phyloP scores from a whole-genome alignment of 306 rosid species.

The Malus fusca region DNA sequence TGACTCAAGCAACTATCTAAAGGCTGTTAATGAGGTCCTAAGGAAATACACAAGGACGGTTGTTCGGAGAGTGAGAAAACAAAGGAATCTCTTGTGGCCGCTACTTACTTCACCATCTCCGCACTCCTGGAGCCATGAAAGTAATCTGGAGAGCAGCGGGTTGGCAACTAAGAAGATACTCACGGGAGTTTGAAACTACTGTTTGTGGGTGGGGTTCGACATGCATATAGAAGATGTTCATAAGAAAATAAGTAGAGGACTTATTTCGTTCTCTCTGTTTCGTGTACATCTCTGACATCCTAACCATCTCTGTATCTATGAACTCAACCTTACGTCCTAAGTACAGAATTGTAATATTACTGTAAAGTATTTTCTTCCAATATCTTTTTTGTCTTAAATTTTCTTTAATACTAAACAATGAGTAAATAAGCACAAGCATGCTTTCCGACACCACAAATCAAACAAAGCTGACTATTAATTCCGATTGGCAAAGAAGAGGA shows the following conservation, averaged over 20 bases:
- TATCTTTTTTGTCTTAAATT: not conserved
- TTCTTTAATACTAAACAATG: not conserved
- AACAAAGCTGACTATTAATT: not conserved
- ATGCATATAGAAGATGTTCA: not conserved
- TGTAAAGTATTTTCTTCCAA: not conserved
- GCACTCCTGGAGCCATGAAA: constrained; percentile 56
- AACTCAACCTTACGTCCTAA: not conserved
- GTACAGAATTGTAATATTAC: not conserved
- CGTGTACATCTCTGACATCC: not conserved
- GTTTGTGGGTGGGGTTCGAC: not conserved
- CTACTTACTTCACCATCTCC: constrained; percentile 57
- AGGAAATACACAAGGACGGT: constrained; percentile 35
- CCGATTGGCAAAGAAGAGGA: not conserved
- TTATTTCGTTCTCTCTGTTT: not conserved
- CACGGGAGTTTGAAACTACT: constrained; percentile 34
- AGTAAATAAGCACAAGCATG: not conserved
- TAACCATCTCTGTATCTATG: constrained; percentile 1
- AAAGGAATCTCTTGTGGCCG: constrained; percentile 52
- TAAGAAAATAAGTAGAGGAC: constrained; percentile 5
- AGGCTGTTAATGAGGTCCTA: constrained; percentile 58
- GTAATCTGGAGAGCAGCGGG: constrained; percentile 25
- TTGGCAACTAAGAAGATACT: constrained; percentile 46
- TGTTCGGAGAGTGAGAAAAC: constrained; percentile 29
- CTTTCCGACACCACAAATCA: not conserved
- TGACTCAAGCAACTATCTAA: constrained; percentile 77